Evolutionary conservation across 2,329 filamentous ascomycete genomes (phyloP), one percentile per base, ranked within the genome.

Genomic region (Stromatinia cepivora): DNA sequence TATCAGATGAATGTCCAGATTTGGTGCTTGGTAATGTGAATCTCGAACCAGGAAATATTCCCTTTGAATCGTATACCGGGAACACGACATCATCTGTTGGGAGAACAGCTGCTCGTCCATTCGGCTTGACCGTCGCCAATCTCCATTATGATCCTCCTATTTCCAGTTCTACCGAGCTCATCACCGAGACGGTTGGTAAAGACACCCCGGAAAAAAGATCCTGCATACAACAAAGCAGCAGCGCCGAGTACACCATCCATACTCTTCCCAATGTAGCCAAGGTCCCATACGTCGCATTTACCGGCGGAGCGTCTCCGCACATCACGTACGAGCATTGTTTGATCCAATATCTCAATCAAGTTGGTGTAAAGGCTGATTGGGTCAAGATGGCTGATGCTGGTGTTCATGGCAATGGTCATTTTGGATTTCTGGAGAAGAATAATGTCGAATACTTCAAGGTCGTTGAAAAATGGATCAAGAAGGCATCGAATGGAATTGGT

Each of bases 301-400:
- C 78, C 3, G 75, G 76, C 31, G 75, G 78, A 65, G 78, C 77
- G 2, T 74, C 74, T 54, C 73, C 74, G 17, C 76, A 79, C 66
- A 74, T 75, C 39, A 76, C 77, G 4, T 78, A 78, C 66, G 77
- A 78, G 64, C 75, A 79, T 56, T 80, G 78, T 69, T 70, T 77
- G 2, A 71, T 79, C 25, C 66, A 71, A 10, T 70, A 71, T 56
- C 59, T 76, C 10, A 70, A 73, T 17, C 73, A 75, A 65, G 72
- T 69, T 22, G 73, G 71, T 31, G 73, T 75, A 0, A 74, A 70
- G n/a, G 64, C 70, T 1, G 71, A 73, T 45, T 75, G 70, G 70
- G 74, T 74, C 17, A 73, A 71, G 62, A 58, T 76, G 69, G 70
- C 45, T 0, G 71, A 74, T 54, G 46, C 56, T 20, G 73, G 73